Base-by-base conservation (phyloP, 768 basidiomycete genomes). In the Collybia sordida region DNA sequence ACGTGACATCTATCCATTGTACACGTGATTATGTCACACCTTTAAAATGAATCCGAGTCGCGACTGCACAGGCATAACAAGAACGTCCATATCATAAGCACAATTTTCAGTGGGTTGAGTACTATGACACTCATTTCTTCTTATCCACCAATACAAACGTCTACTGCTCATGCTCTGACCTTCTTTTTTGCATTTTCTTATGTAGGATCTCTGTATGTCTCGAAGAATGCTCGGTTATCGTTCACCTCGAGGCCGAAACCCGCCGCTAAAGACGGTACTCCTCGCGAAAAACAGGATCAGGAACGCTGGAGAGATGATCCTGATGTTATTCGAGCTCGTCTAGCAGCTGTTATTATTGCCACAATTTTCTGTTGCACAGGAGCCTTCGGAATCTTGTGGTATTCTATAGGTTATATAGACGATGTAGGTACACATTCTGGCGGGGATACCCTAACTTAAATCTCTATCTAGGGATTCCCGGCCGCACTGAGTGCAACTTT, bases 171-270 rank as follows among this genome's bases (percentile, higher is more conserved):
- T 56, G 40, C 73, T 1, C 66, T 87, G 15, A 82, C 88, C 1
- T 64, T 80, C 4, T 60, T 77, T 42, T 82, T 93, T 59, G 82
- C 82, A 2, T 51, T 70, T 18, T 75, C 77, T 45, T 97, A 95
- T 59, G 92, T 97, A 45, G 90, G 88, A 11, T 88, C 88, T 5
- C 74, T 96, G 34, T 96, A 96, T 68, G 59, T 91, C 50, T 84
- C 78, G 25, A 88, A 83, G 62, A 72, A 78, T 54, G 74, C 83
- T 9, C 77, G 88, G 37, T 71, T 86, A 24, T 75, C 73, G 8
- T 82, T 81, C 62, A 61, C 74, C 42, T 59, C 64, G 24, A 56
- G 70, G 41, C 58, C 62, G 49, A 55, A 49, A 47, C 48, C 47
- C 23, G 58, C 54, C 39, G 63, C 52, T 49, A 66, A 62, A 51